Evolutionary conservation across 257 asterid genomes (phyloP), one percentile per base, ranked within the genome.

Genomic region (Apocynum venetum): DNA sequence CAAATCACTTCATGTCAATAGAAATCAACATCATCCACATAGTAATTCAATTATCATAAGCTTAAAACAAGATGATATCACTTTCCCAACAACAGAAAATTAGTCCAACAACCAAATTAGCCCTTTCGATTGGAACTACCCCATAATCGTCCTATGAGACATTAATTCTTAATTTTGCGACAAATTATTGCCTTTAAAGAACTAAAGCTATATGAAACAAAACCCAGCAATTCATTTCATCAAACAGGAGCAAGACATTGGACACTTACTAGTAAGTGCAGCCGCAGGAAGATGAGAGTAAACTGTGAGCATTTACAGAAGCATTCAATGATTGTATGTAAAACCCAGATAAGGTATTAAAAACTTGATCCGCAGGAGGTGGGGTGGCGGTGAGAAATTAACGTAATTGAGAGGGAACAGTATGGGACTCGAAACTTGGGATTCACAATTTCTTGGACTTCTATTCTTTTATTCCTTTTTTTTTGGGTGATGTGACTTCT

Each of bases 291-390:
- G 31, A 40, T 17, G 31, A 43, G 35, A 43, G 53, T 3, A 0
- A 19, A 19, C 15, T 43, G 35, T 8, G 38, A 38, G 25, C 49
- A 41, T 7, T 3, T 66, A 40, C 31, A 38, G 31, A 4, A 3
- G 19, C 10, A 64, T 1, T 12, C n/a, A 5, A 12, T 15, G 25
- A 67, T 17, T 43, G 53, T 43, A 68, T 68, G 8, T 17, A 19
- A 15, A 17, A 68, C 36, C 36, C 35, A 68, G 53, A 43, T 68
- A 17, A 35, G 19, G 67, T 9, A 67, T 7, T 40, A 68, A 43
- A 8, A 68, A 43, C 73, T 17, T 68, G 73, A 68, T 68, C 73
- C 73, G 73, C 52, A 43, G 73, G 73, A 43, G 38, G 15, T 19
- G 73, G 68, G 73, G 6, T 47, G 73, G 11, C 53, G 73, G 53